These are phyloP conservation scores for Penicillium sp. DNA, from an alignment of 2,329 filamentous ascomycete species.

Conservation along the genomic window DNA sequence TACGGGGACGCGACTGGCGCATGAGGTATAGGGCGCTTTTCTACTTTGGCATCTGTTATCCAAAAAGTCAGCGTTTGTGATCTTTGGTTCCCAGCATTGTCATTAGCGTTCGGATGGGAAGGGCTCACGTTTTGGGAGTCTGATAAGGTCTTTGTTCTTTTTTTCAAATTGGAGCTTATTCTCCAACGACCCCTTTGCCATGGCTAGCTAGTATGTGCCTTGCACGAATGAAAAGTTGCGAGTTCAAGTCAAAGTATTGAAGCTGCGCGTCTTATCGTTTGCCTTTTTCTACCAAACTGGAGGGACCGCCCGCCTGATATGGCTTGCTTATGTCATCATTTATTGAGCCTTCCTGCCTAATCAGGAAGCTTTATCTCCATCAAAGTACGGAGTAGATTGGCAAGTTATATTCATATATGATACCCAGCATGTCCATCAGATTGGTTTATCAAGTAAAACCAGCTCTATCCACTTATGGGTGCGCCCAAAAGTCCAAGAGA, in stretches of 20 bases:
- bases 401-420: neutral
- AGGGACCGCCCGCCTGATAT: neutral
- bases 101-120: neutral
- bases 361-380: neutral
- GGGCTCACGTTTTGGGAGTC: slow-evolving; percentile 38
- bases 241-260: neutral
- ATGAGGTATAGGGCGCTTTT: slow-evolving; percentile 59
- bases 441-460: neutral
- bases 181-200: slow-evolving; percentile 25
- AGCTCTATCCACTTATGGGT: neutral
- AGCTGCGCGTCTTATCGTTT: slow-evolving; percentile 12
- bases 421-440: neutral
- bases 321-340: neutral
- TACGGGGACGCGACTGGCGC: slow-evolving; percentile 55
- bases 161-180: slow-evolving; percentile 38
- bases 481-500: slow-evolving; percentile 26
- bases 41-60: slow-evolving; percentile 46
- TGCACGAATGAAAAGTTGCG: neutral
- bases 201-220: slow-evolving; percentile 5
- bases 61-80: slow-evolving; percentile 5
- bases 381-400: neutral
- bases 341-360: neutral
- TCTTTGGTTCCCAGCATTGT: neutral
- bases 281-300: slow-evolving; percentile 17
- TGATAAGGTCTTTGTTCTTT: slow-evolving; percentile 38